Conservation (phyloP, 805 yeast genomes). For the Tetrapisispora namnaoensis region DNA sequence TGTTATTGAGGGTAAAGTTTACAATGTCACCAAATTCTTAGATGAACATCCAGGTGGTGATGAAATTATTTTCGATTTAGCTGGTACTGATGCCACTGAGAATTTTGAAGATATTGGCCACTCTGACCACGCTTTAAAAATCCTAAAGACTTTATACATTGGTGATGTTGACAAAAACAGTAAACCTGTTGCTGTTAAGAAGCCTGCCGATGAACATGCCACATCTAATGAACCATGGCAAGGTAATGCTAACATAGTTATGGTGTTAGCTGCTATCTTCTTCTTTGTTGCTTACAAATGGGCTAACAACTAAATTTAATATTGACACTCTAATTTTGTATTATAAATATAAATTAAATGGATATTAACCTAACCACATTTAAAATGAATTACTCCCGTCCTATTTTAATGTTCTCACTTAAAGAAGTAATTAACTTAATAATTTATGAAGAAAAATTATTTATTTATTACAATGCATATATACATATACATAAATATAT, state of each 20-base stretch:
- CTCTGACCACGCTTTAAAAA: constrained; percentile 87
- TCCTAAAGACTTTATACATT: constrained; percentile 54
- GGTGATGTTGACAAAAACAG: constrained; percentile 72
- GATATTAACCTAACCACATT: too few relatives aligned
- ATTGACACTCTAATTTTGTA: not conserved
- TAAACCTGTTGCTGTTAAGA: constrained; percentile 22
- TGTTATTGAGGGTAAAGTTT: constrained; percentile 71
- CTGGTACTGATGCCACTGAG: constrained; percentile 76
- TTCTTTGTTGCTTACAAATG: constrained; percentile 22
- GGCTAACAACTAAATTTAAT: constrained; percentile 12
- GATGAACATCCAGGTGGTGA: constrained; percentile 71
- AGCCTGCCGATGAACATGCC: constrained; percentile 7
- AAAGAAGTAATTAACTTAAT: not conserved
- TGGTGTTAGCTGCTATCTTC: constrained; percentile 56
- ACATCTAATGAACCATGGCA: constrained; percentile 51
- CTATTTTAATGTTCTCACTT: not conserved
- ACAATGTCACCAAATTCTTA: constrained; percentile 59
- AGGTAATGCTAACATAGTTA: constrained; percentile 66
- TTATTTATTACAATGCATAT: constrained; percentile 2
- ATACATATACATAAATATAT: not conserved
- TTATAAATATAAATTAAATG: not conserved
- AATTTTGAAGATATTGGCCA: constrained; percentile 92
- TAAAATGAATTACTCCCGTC: not conserved
- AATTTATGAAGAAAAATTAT: not conserved
- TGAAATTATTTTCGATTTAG: constrained; percentile 68